Evolutionary conservation across 306 rosid species (phyloP).

Genomic region (Fagus crenata): DNA sequence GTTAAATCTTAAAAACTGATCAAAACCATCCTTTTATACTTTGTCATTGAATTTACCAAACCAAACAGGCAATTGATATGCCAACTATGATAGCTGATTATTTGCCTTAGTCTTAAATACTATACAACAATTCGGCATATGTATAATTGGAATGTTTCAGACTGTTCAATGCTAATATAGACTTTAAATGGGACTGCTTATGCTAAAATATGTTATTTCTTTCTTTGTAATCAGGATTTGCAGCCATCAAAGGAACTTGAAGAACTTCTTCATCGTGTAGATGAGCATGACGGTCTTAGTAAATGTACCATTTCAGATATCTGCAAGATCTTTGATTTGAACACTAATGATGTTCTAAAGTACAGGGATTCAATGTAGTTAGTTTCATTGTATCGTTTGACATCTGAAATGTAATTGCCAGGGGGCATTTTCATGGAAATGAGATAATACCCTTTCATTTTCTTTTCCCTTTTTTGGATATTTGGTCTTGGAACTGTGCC

Average conservation of each 20-base stretch:
- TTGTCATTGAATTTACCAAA: not conserved
- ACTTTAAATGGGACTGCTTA: not conserved
- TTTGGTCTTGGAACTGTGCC: not conserved
- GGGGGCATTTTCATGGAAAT: not conserved
- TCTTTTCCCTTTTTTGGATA: not conserved
- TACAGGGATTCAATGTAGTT: slow-evolving; percentile 44
- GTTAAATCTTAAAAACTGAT: slow-evolving; percentile 1
- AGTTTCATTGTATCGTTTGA: not conserved
- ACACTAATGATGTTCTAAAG: slow-evolving; percentile 56
- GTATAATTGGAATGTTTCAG: not conserved
- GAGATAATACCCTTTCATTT: not conserved
- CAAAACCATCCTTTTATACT: not conserved
- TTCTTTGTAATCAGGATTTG: slow-evolving; percentile 45
- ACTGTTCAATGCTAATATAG: not conserved
- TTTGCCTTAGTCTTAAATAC: not conserved
- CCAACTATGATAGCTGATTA: not conserved
- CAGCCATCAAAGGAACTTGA: slow-evolving; percentile 71
- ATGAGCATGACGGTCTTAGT: slow-evolving; percentile 44
- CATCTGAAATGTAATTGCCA: slow-evolving; percentile 4
- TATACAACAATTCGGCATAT: not conserved
- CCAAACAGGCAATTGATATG: not conserved
- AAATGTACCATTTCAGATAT: slow-evolving; percentile 46
- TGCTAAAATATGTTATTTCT: slow-evolving; percentile 4
- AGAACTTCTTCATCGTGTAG: slow-evolving; percentile 36
- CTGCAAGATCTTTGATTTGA: slow-evolving; percentile 69